These are phyloP conservation scores for Candolleomyces efflorescens DNA, from an alignment of 768 basidiomycete species.

Conservation along the genomic window DNA sequence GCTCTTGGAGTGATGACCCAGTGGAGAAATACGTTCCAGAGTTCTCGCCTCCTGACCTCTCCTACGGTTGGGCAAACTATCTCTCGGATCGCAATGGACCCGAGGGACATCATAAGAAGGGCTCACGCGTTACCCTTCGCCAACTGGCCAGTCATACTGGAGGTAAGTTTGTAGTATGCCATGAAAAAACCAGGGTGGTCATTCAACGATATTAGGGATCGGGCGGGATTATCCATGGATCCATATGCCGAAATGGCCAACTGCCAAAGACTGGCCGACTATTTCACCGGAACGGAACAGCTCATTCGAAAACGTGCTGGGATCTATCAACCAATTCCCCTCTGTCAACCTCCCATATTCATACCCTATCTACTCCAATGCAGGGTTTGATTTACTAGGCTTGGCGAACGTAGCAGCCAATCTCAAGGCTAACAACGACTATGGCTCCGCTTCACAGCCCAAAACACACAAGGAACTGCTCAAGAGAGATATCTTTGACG, in stretches of 20 bases:
- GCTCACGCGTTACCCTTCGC: conserved; percentile 33
- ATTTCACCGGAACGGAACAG: conserved; percentile 10
- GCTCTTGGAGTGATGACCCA: conserved; percentile 41
- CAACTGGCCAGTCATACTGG: conserved; percentile 38
- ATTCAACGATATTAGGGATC: conserved; percentile 29
- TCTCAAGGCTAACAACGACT: conserved; percentile 23
- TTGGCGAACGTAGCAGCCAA: conserved; percentile 57
- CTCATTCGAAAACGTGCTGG: conserved; percentile 19
- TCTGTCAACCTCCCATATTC: conserved; percentile 40
- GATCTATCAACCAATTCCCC: conserved; percentile 31
- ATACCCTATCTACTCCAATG: conserved; percentile 68
- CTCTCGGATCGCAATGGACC: conserved; percentile 14
- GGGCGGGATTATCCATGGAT: conserved; percentile 32
- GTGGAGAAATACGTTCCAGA: conserved; percentile 40
- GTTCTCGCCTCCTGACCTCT: conserved; percentile 25
- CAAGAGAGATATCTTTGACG: conserved; percentile 45
- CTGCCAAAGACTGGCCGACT: conserved; percentile 3
- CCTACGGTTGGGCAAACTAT: conserved; percentile 30
- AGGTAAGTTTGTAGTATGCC: conserved; percentile 23
- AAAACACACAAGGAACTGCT: conserved; percentile 39
- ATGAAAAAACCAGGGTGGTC: too few relatives aligned
- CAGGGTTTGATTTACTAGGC: conserved; percentile 74
- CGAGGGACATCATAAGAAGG: neutral
- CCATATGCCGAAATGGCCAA: conserved; percentile 38
- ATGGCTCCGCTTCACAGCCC: conserved; percentile 17